Base-by-base conservation (phyloP, 2,329 filamentous ascomycete species). In the Coniochaeta sp. region DNA sequence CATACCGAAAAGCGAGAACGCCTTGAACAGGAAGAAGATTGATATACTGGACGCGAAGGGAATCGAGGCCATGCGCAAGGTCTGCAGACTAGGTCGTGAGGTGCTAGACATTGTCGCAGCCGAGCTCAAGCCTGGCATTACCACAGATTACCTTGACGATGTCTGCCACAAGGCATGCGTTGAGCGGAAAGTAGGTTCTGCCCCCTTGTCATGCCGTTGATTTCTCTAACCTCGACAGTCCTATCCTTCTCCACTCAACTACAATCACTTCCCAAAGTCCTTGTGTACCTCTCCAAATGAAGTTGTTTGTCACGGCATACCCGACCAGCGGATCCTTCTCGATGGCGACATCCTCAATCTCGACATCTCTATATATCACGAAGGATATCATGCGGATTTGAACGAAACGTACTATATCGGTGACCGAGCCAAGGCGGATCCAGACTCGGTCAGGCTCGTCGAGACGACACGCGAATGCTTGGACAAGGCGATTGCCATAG, bases 381-480 rank as follows among this genome's bases (percentile, higher is more conserved):
- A 86, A 55, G 94, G 94, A 50, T 97, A 92, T 73, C 94, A 99
- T 66, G 91, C 89, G 51, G 94, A 99, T 67, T 76, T 99, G 51
- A 99, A 99, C 73, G 94, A 99, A 74, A 99, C 94, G 13, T 99
- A 97, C 73, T 99, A 99, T 67, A 88, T 99, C 46, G 94, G 94
- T 52, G 87, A 95, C 60, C 89, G 87, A 64, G 89, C 94, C 38
- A 81, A 82, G 63, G 83, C 87, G 8, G 86, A 97, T 63, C 83
- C 89, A 0, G 91, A 97, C 59, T 83, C 87, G 3, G 90, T 97
- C 28, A 84, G 91, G 28, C 89, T 99, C 0, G 89, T 95, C 1
- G 94, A 99, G 71, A 85, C 91, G 6, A 84, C 94, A 16, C 82
- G 94, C 60, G 88, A 96, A 69, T 96, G 88, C 64, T 74, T 99